phyloP scores from a whole-genome alignment of 371 early-diverging fungal genomes.

The Encephalitozoon cuniculi region DNA sequence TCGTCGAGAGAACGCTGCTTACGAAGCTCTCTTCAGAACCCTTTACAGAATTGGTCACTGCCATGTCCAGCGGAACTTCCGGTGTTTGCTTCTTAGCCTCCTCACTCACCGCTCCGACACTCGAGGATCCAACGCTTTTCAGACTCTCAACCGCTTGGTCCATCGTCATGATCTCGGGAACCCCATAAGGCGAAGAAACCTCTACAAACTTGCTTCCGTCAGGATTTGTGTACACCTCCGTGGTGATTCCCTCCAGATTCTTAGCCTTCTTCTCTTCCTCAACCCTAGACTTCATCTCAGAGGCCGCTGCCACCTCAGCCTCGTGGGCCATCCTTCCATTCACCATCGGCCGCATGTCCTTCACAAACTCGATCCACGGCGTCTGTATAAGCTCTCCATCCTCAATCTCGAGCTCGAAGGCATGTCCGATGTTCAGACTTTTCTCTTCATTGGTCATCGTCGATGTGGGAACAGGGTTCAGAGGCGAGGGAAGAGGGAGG shows the following conservation, averaged over 20 bases:
- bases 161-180: conserved; percentile 35
- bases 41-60: background rate
- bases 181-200: conserved; percentile 46
- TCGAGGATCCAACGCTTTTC: conserved; percentile 11
- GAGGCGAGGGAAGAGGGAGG: conserved; percentile 38
- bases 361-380: conserved; percentile 42
- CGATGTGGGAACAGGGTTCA: conserved; percentile 4
- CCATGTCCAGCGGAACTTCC: background rate
- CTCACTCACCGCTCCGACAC: conserved; percentile 24
- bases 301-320: conserved; percentile 12
- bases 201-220: conserved; percentile 32
- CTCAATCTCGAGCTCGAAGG: conserved; percentile 33
- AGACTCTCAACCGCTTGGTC: conserved; percentile 34
- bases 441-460: conserved; percentile 22
- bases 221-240: conserved; percentile 39
- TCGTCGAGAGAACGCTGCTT: background rate
- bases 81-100: background rate
- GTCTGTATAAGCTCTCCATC: conserved; percentile 27
- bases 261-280: conserved; percentile 30
- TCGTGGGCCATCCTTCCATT: conserved; percentile 19
- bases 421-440: conserved; percentile 21
- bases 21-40: background rate
- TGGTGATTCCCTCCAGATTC: conserved; percentile 21
- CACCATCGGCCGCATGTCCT: conserved; percentile 24
- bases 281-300: background rate